Base-by-base conservation (phyloP, 2,329 filamentous ascomycete species). In the Diaporthe citri region DNA sequence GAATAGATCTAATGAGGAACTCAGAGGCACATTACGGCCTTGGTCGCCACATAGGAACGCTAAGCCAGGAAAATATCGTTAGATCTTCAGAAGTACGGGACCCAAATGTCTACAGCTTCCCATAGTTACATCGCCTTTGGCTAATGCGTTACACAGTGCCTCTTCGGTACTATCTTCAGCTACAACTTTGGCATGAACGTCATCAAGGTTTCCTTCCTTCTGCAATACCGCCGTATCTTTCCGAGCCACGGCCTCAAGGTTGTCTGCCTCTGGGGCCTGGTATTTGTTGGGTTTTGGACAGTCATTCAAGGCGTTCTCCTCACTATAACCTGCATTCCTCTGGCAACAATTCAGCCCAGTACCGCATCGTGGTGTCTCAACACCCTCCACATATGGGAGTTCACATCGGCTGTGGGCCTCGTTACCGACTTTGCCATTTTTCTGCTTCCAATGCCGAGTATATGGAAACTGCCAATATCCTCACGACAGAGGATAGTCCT, bases 181-280 rank as follows among this genome's bases (percentile, higher is more conserved):
- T 83, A 83, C 76, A 83, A 82, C 56, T 46, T 81, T 67, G 80
- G 77, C 43, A 80, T 81, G 77, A 81, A 82, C 70, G 77, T 82
- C 22, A 79, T 81, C 70, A 83, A 83, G 57, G 76, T 82, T 1
- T 80, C 79, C 9, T 81, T 83, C 70, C 75, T 82, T n/a, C 76
- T 82, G 64, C 82, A 82, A 70, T 83, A 82, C 73, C 79, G 80
- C 64, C 80, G 81, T 43, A 81, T 83, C 60, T 83, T 83, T 66
- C 76, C 79, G 22, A 75, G 76, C 17, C 55, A 55, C 4, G 39
- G 43, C 0, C 73, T 81, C 9, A 79, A 79, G 5, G 8, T 51
- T 5, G 28, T 25, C n/a, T 82, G 81, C 75, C 76, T 79, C n/a
- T 79, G 79, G 75, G 74, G 78, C n/a, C 78, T 82, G 20, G 70